A percentile compares a stretch with the other conserved stretches of the same genome.
phyloP scores from a whole-genome alignment of 805 yeast species.

The Candida silvicultrix region DNA sequence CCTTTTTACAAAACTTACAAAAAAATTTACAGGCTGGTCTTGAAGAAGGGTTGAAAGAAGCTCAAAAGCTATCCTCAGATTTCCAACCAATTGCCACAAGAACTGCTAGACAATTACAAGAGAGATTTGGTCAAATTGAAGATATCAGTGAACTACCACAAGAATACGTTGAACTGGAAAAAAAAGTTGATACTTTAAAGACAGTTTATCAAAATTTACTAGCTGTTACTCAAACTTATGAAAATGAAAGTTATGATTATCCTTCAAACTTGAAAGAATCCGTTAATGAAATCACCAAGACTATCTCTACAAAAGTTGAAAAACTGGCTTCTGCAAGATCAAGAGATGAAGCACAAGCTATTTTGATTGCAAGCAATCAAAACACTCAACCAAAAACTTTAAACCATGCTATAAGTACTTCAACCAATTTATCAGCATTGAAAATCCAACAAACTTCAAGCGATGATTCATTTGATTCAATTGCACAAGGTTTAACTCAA shows the following conservation, averaged over 20 bases:
- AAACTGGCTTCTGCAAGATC: conserved; percentile 67
- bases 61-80: conserved; percentile 41
- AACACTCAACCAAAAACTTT: conserved; percentile 65
- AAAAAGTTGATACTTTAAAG: conserved; percentile 66
- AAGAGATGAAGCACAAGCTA: conserved; percentile 80
- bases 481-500: conserved; percentile 57
- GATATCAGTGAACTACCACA: conserved; percentile 82
- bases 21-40: conserved; percentile 21
- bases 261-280: conserved; percentile 72
- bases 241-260: conserved; percentile 76
- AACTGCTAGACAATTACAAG: conserved; percentile 74
- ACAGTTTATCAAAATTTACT: conserved; percentile 54
- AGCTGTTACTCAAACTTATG: conserved; percentile 50
- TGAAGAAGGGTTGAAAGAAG: conserved; percentile 30
- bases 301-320: conserved; percentile 54
- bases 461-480: conserved; percentile 39
- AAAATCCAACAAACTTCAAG: conserved; percentile 23
- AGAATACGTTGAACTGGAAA: conserved; percentile 72
- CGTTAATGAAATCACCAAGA: conserved; percentile 65
- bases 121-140: conserved; percentile 70
- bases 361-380: conserved; percentile 47
- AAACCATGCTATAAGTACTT: conserved; percentile 75
- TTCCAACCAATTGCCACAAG: conserved; percentile 76
- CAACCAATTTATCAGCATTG: conserved; percentile 44
- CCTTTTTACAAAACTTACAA: conserved; percentile 25